Conservation (phyloP, 2,329 filamentous ascomycete genomes). For the Hirsutella rhossiliensis region DNA sequence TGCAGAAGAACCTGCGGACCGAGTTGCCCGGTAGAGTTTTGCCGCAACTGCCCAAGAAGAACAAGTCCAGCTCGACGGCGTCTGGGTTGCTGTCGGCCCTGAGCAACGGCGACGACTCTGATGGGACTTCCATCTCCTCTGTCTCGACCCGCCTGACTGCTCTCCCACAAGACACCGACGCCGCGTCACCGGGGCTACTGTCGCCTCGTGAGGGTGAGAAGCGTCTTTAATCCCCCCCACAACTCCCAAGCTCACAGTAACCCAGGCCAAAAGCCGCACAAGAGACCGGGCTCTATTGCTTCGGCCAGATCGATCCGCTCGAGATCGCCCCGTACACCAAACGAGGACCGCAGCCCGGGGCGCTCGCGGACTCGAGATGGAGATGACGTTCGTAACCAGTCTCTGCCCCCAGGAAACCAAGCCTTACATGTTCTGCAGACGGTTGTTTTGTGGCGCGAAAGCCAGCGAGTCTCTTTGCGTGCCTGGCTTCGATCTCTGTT, state of each 20-base stretch:
- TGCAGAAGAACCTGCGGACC: conserved; percentile 67
- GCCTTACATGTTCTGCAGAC: conserved; percentile 26
- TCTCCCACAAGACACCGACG: conserved; percentile 11
- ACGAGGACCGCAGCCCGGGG: conserved; percentile 17
- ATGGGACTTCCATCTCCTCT: conserved; percentile 71
- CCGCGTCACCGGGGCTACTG: conserved; percentile 13
- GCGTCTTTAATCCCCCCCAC: background rate
- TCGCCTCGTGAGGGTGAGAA: conserved; percentile 11
- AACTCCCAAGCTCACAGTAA: background rate
- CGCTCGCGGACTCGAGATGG: conserved; percentile 9
- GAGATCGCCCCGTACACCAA: conserved; percentile 19
- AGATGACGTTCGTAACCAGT: conserved; percentile 12
- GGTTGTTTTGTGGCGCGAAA: conserved; percentile 67
- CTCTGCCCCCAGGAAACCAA: background rate
- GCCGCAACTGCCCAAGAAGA: conserved; percentile 80
- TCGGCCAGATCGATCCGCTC: conserved; percentile 19
- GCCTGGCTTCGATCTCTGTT: conserved; percentile 82
- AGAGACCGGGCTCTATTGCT: conserved; percentile 14
- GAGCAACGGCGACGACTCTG: conserved; percentile 52
- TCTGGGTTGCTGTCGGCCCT: conserved; percentile 40
- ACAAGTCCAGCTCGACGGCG: conserved; percentile 64
- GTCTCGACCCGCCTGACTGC: conserved; percentile 54
- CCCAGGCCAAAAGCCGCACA: conserved; percentile 3
- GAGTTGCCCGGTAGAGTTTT: conserved; percentile 88
- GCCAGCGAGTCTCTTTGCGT: conserved; percentile 79